These are phyloP conservation scores for Rhexocercosporidium sp. DNA, from an alignment of 2,329 filamentous ascomycete genomes.

Conservation along the genomic window DNA sequence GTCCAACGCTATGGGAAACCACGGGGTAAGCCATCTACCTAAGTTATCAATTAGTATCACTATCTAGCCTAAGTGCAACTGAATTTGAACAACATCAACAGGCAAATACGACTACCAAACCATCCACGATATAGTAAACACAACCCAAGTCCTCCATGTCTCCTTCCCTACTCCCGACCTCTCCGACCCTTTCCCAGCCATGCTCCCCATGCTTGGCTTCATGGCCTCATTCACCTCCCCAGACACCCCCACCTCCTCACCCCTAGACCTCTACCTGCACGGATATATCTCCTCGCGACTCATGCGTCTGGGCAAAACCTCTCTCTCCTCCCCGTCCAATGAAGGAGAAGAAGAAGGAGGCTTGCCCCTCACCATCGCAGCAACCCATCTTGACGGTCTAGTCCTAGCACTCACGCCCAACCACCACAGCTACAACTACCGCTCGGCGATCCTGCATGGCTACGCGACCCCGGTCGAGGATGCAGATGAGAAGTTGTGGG, in stretches of 20 bases:
- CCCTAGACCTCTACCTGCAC: conserved; percentile 80
- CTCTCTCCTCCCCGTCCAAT: not conserved
- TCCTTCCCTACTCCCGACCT: conserved; percentile 70
- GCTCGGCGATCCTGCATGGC: conserved; percentile 74
- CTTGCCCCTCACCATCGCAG: conserved; percentile 74
- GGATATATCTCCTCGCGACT: conserved; percentile 82
- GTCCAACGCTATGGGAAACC: conserved; percentile 36
- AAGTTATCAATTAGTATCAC: too few species aligned
- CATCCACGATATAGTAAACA: conserved; percentile 79
- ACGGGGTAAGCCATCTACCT: conserved; percentile 24
- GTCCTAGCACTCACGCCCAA: conserved; percentile 81
- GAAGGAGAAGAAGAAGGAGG: conserved; percentile 48
- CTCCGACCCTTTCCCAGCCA: conserved; percentile 50
- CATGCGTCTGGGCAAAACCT: conserved; percentile 62
- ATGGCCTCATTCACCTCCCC: conserved; percentile 74
- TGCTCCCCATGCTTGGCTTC: conserved; percentile 81
- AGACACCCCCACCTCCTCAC: conserved; percentile 63
- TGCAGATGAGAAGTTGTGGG: conserved; percentile 73
- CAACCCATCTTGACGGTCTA: conserved; percentile 78
- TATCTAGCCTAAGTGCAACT: too few species aligned
- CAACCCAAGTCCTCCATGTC: conserved; percentile 76
- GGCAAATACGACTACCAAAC: conserved; percentile 73
- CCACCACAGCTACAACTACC: conserved; percentile 86
- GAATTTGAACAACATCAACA: too few species aligned
- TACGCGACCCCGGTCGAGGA: conserved; percentile 71